Percentiles rank a stretch among this genome's conserved stretches.
Conservation (phyloP, 345 rosid genomes). For the Garcia nutans region DNA sequence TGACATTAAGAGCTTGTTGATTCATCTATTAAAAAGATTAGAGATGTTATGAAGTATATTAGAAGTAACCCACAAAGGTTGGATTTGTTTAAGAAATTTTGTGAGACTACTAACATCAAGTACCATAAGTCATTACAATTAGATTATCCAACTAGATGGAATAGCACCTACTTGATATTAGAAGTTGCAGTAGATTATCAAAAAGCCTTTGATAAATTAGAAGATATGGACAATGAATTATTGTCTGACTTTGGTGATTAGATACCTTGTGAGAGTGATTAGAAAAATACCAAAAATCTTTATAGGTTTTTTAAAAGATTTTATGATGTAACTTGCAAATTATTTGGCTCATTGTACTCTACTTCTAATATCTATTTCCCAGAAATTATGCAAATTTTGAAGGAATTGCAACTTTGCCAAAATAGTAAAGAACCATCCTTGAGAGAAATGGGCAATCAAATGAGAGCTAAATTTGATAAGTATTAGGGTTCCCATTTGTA, state of each 20-base stretch:
- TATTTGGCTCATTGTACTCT: background rate
- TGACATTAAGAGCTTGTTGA: background rate
- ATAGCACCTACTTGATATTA: no score
- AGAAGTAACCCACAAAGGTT: background rate
- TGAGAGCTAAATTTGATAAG: background rate
- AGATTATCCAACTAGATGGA: background rate
- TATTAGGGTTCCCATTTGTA: background rate
- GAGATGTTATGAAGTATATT: background rate
- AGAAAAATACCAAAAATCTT: background rate
- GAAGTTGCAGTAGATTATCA: no score
- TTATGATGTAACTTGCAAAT: background rate
- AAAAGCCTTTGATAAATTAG: background rate
- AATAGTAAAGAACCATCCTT: background rate
- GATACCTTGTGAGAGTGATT: background rate
- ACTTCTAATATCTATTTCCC: background rate
- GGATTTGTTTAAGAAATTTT: background rate
- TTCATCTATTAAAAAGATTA: background rate
- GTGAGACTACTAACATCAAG: no score
- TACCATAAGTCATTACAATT: background rate
- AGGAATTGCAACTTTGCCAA: background rate
- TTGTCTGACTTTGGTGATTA: background rate
- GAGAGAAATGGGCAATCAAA: background rate
- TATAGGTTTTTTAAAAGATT: background rate
- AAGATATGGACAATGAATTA: background rate
- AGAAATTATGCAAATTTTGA: background rate